Percentiles rank a stretch among this genome's conserved stretches.
These are phyloP conservation scores for Colletotrichum gloeosporioides DNA, from an alignment of 2,329 filamentous ascomycete species.

Conservation along the genomic window DNA sequence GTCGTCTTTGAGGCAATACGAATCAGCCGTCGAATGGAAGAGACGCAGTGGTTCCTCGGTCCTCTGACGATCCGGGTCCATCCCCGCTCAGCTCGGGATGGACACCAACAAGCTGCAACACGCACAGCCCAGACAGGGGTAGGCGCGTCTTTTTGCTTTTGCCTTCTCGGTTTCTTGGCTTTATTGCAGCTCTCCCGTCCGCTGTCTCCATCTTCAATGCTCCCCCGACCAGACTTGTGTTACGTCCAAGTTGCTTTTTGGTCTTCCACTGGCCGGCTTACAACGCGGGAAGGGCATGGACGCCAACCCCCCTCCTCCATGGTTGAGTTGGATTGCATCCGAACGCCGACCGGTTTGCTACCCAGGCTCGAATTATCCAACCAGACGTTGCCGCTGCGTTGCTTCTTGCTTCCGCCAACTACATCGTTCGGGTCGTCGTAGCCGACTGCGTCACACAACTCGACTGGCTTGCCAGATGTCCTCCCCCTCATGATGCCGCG, in stretches of 20 bases:
- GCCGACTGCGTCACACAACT: background rate
- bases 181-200: constrained; percentile 1
- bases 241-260: background rate
- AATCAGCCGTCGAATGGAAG: background rate
- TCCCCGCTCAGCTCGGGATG: background rate
- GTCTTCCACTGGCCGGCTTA: background rate
- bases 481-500: background rate
- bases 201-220: background rate
- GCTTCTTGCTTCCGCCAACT: background rate
- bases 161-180: background rate
- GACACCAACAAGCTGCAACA: background rate
- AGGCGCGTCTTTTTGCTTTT: background rate
- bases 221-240: background rate
- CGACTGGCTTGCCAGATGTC: background rate
- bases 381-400: background rate
- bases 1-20: background rate
- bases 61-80: background rate
- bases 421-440: background rate
- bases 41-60: background rate
- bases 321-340: background rate
- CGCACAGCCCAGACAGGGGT: background rate
- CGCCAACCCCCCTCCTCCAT: background rate
- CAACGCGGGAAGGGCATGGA: background rate
- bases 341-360: background rate
- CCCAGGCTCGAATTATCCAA: background rate